Evolutionary conservation across 352 stramenopile genomes (phyloP).

Genomic region (Sclerospora graminicola): DNA sequence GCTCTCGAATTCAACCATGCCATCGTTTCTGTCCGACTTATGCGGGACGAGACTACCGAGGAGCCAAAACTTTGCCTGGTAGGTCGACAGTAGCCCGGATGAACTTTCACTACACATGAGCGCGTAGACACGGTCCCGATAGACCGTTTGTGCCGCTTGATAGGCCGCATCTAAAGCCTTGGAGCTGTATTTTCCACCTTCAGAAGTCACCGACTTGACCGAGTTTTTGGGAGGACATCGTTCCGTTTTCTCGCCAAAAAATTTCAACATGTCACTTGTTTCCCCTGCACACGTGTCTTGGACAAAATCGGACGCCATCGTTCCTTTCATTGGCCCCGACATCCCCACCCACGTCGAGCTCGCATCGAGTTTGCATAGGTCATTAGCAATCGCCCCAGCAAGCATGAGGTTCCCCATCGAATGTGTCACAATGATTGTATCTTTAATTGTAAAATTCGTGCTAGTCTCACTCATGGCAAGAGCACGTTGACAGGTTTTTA

Average conservation of each 20-base stretch:
- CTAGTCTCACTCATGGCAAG: conserved; percentile 14
- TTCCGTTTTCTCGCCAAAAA: conserved; percentile 13
- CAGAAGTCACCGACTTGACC: conserved; percentile 25
- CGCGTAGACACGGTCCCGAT: conserved; percentile 19
- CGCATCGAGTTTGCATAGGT: conserved; percentile 12
- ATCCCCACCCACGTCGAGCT: conserved; percentile 26
- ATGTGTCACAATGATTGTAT: conserved; percentile 33
- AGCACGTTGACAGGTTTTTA: conserved; percentile 22
- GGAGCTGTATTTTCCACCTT: conserved; percentile 18
- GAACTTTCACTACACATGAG: conserved; percentile 30
- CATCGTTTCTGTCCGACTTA: conserved; percentile 24
- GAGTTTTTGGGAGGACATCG: conserved; percentile 16
- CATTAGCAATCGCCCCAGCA: conserved; percentile 18
- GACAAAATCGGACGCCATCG: conserved; percentile 33
- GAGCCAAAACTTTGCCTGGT: conserved; percentile 13
- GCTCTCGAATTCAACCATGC: conserved; percentile 35
- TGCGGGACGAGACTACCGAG: conserved; percentile 19
- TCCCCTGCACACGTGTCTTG: conserved; percentile 19
- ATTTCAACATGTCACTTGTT: conserved; percentile 8
- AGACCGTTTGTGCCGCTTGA: conserved; percentile 20
- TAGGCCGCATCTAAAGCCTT: conserved; percentile 17
- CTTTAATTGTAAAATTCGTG: conserved; percentile 8
- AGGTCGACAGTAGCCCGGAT: conserved; percentile 21
- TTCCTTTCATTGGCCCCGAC: conserved; percentile 25
- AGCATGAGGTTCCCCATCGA: conserved; percentile 34